A percentile compares a stretch with the other conserved stretches of the same genome.
These are phyloP conservation scores for Fusarium hostae DNA, from an alignment of 2,329 filamentous ascomycete genomes.

Conservation along the genomic window DNA sequence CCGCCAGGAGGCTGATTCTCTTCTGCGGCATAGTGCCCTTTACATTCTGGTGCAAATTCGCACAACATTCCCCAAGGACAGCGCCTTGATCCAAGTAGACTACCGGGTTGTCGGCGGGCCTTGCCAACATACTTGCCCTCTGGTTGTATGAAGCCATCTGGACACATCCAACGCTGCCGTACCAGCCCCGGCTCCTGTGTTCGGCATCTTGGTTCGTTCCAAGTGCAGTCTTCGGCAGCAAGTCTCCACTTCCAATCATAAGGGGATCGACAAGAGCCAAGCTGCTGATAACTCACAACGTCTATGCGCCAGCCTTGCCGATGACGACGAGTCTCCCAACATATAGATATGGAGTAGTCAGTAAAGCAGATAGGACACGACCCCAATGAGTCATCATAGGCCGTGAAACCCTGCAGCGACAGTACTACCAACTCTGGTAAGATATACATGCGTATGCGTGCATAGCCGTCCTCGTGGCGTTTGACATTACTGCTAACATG, in stretches of 20 bases:
- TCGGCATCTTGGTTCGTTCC: background rate
- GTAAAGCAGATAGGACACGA: constrained; percentile 15
- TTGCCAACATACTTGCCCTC: background rate
- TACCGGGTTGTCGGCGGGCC: background rate
- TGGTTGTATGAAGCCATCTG: background rate
- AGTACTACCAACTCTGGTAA: too few species aligned
- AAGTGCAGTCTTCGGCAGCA: fast-evolving
- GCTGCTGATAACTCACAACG: background rate
- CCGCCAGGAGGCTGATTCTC: background rate
- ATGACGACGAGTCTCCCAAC: too few species aligned
- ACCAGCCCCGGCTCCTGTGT: background rate
- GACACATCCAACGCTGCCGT: background rate
- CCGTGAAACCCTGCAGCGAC: too few species aligned
- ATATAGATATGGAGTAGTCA: constrained; percentile 13
- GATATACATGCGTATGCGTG: too few species aligned
- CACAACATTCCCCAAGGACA: background rate
- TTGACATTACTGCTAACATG: too few species aligned
- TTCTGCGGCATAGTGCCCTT: background rate
- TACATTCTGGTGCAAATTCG: background rate
- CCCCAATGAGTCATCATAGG: background rate
- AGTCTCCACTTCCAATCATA: constrained; percentile 20
- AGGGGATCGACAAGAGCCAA: constrained; percentile 12
- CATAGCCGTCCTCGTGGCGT: too few species aligned
- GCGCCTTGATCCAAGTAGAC: background rate
- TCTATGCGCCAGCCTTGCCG: constrained; percentile 1